Conservation (phyloP, 2,329 filamentous ascomycete genomes). For the Trichophaea hybrida region DNA sequence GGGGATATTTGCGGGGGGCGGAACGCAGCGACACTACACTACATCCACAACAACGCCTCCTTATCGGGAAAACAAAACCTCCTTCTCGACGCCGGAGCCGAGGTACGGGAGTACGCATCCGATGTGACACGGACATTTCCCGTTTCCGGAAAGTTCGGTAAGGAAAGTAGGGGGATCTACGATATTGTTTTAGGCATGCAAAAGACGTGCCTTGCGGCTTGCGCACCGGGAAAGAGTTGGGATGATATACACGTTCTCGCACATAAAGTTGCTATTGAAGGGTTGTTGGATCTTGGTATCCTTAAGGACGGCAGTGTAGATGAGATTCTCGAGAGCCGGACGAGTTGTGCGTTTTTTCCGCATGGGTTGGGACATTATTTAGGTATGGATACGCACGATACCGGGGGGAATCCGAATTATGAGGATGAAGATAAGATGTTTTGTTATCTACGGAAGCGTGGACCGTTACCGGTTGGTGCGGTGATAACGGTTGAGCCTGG, state of each 20-base stretch:
- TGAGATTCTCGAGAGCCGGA: constrained; percentile 41
- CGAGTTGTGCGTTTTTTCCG: constrained; percentile 49
- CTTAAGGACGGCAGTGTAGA: constrained; percentile 47
- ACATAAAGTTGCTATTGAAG: constrained; percentile 55
- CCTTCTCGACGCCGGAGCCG: constrained; percentile 74
- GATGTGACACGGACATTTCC: constrained; percentile 86
- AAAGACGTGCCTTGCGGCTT: constrained; percentile 50
- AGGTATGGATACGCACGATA: constrained; percentile 51
- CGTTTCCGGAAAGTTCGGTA: constrained; percentile 52
- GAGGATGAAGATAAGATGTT: constrained; percentile 72
- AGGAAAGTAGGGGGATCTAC: constrained; percentile 60
- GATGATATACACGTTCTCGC: constrained; percentile 59
- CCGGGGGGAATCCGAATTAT: constrained; percentile 57
- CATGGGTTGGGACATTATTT: constrained; percentile 49
- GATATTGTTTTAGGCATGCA: constrained; percentile 71
- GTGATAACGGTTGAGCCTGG: constrained; percentile 71
- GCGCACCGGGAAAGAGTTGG: constrained; percentile 56
- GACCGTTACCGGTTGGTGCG: constrained; percentile 45
- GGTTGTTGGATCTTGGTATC: constrained; percentile 57
- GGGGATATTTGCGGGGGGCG: constrained; percentile 73
- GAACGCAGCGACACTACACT: constrained; percentile 81
- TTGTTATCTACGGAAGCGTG: constrained; percentile 64
- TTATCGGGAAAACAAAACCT: constrained; percentile 58
- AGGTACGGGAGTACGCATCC: constrained; percentile 72
- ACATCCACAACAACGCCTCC: constrained; percentile 61